phyloP scores from a whole-genome alignment of 371 early-diverging fungal genomes.

The Umbelopsis sp. region DNA sequence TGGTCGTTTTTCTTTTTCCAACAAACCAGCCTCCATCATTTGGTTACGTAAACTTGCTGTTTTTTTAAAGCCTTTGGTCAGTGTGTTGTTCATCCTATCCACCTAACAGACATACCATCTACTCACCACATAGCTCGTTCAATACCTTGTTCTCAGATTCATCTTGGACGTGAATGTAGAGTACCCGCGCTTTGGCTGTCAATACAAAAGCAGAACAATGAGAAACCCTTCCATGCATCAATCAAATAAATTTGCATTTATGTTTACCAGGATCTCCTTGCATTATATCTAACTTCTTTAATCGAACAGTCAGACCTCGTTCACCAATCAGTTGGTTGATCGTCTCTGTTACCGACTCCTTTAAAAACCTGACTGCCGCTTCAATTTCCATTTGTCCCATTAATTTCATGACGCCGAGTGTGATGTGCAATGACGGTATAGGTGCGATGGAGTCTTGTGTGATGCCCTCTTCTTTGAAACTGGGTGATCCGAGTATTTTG shows the following conservation, averaged over 20 bases:
- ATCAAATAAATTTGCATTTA: not conserved
- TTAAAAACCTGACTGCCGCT: constrained; percentile 30
- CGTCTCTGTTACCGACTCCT: constrained; percentile 25
- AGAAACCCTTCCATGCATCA: not conserved
- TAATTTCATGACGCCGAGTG: constrained; percentile 40
- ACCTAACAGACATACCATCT: not conserved
- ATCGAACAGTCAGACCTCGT: constrained; percentile 23
- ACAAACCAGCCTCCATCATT: constrained; percentile 30
- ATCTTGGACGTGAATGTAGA: constrained; percentile 39
- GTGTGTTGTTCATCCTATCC: not conserved
- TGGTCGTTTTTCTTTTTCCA: constrained; percentile 37
- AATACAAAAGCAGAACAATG: not conserved
- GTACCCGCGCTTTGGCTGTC: constrained; percentile 36
- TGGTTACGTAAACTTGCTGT: constrained; percentile 29
- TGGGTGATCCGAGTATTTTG: constrained; percentile 26
- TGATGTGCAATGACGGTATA: constrained; percentile 39
- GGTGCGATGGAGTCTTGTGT: constrained; percentile 29
- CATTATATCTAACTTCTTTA: constrained; percentile 29
- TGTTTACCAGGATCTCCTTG: constrained; percentile 29
- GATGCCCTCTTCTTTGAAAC: constrained; percentile 28
- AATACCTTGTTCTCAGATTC: constrained; percentile 27
- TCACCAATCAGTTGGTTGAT: constrained; percentile 18
- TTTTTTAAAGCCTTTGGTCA: not conserved
- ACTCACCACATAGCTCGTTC: constrained; percentile 29
- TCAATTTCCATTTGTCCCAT: constrained; percentile 32